These are phyloP conservation scores for Vitis amurensis DNA, from an alignment of 164 flowering plant species.

Conservation along the genomic window DNA sequence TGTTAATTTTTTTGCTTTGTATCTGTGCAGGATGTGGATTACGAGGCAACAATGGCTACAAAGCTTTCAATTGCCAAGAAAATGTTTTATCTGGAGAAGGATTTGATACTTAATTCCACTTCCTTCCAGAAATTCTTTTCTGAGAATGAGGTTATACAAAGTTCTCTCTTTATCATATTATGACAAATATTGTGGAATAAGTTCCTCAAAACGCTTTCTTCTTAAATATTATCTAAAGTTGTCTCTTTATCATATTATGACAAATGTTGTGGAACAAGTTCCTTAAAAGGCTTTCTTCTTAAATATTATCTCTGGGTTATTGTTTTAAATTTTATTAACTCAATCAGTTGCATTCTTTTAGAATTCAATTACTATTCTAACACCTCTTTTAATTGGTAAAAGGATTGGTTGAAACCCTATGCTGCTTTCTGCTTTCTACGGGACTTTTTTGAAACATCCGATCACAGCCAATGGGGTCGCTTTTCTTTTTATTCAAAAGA, in stretches of 20 bases:
- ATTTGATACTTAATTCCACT: conserved; percentile 51
- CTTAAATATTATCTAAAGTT: no score
- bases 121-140: conserved; percentile 74
- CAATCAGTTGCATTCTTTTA: no score
- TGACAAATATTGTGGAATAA: background rate
- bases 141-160: conserved; percentile 72
- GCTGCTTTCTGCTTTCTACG: conserved; percentile 95
- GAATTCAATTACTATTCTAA: conserved; percentile 1
- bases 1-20: background rate
- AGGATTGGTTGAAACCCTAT: conserved; percentile 98
- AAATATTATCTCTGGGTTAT: background rate
- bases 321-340: background rate
- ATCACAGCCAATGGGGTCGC: conserved; percentile 97
- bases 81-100: conserved; percentile 70
- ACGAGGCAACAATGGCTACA: conserved; percentile 85
- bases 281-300: background rate
- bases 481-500: conserved; percentile 69
- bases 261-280: no score
- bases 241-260: no score
- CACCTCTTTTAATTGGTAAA: conserved; percentile 11
- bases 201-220: background rate
- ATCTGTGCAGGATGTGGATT: conserved; percentile 76
- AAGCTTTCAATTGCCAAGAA: conserved; percentile 89
- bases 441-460: conserved; percentile 96
- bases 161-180: background rate